These are phyloP conservation scores for Trametes hirsuta DNA, from an alignment of 1,284 basidiomycete genomes.

Conservation along the genomic window DNA sequence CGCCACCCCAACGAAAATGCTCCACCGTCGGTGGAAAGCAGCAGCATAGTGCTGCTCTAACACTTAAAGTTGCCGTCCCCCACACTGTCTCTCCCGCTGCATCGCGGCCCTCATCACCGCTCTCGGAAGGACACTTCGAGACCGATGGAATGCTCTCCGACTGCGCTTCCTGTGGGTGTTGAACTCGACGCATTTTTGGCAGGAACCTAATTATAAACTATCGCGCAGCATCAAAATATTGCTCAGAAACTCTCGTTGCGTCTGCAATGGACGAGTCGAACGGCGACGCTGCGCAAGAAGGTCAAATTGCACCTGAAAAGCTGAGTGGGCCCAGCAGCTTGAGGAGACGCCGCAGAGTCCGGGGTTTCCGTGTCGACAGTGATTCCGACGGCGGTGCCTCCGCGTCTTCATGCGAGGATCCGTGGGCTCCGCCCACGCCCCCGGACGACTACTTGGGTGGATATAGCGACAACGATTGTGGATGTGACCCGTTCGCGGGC, in stretches of 20 bases:
- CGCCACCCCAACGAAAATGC: conserved; percentile 34
- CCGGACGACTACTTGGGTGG: conserved; percentile 24
- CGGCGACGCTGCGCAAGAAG: conserved; percentile 10
- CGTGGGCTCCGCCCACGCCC: conserved; percentile 20
- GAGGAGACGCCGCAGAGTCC: conserved; percentile 33
- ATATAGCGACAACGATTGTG: conserved; percentile 3
- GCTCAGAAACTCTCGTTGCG: conserved; percentile 8
- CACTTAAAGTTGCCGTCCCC: conserved; percentile 31
- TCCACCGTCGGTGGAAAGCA: conserved; percentile 29
- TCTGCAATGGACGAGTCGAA: conserved; percentile 5
- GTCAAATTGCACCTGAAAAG: conserved; percentile 2
- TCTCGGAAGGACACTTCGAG: conserved; percentile 13
- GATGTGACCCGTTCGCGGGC: not conserved
- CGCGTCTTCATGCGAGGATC: conserved; percentile 20
- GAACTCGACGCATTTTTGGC: not conserved
- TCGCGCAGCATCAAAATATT: conserved; percentile 13
- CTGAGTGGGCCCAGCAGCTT: conserved; percentile 28
- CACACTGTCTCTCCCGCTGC: conserved; percentile 4
- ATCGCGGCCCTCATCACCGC: conserved; percentile 11
- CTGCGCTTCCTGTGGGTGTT: conserved; percentile 14
- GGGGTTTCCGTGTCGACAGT: conserved; percentile 16
- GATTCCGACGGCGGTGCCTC: conserved; percentile 8
- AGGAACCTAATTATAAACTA: not conserved
- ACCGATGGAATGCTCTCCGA: conserved; percentile 19
- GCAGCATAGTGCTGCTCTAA: conserved; percentile 32